phyloP scores from a whole-genome alignment of 768 basidiomycete genomes.

The Tubosaeta sp. region DNA sequence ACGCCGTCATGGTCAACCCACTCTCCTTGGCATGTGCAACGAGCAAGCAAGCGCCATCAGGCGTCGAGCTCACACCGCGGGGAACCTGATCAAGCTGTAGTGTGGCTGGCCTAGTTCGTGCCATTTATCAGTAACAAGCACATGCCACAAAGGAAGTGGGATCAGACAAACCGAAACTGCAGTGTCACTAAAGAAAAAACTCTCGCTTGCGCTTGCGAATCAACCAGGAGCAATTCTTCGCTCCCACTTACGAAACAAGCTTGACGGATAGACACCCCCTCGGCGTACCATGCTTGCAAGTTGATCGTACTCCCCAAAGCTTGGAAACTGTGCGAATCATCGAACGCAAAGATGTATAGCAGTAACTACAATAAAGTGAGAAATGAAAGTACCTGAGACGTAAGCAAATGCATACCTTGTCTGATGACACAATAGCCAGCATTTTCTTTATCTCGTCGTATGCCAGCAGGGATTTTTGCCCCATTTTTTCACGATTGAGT shows the following conservation, averaged over 20 bases:
- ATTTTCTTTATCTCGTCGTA: conserved; percentile 51
- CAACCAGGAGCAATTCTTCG: conserved; percentile 52
- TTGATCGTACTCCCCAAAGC: conserved; percentile 35
- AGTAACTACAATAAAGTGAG: conserved; percentile 21
- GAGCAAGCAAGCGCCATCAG: conserved; percentile 56
- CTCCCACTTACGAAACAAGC: conserved; percentile 45
- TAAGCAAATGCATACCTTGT: conserved; percentile 31
- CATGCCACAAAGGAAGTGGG: neutral
- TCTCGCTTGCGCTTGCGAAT: conserved; percentile 39
- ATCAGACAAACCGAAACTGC: conserved; percentile 44
- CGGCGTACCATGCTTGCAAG: conserved; percentile 41
- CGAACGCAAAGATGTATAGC: conserved; percentile 45
- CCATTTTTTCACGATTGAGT: conserved; percentile 45
- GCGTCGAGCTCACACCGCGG: conserved; percentile 34
- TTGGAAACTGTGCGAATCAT: conserved; percentile 39
- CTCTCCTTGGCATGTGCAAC: conserved; percentile 21
- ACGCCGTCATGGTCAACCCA: conserved; percentile 24
- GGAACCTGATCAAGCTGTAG: conserved; percentile 38
- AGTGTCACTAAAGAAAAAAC: conserved; percentile 53
- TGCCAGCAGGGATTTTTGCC: conserved; percentile 39
- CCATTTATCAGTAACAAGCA: neutral
- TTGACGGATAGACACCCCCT: conserved; percentile 25
- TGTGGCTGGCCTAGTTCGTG: conserved; percentile 40
- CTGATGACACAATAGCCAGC: conserved; percentile 41
- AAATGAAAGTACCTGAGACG: no score